phyloP scores from a whole-genome alignment of 768 basidiomycete species.

The Cyathus striatus region DNA sequence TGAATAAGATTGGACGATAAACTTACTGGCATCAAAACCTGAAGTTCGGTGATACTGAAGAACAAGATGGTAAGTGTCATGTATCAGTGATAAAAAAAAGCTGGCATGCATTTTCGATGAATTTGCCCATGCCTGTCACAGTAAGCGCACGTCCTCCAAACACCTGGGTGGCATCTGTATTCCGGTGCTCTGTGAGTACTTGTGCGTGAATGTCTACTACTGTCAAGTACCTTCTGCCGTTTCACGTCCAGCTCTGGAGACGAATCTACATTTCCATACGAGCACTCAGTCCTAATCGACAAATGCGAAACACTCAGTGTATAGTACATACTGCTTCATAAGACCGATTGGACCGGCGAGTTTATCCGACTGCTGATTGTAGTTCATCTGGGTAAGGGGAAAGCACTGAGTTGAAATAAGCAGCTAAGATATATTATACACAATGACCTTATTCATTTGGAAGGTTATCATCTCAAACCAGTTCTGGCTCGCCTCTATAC shows the following conservation, averaged over 20 bases:
- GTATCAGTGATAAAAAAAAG: neutral
- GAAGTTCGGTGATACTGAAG: slow-evolving; percentile 78
- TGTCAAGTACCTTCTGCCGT: slow-evolving; percentile 52
- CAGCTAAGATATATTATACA: slow-evolving; percentile 71
- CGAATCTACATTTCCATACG: slow-evolving; percentile 69
- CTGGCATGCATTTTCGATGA: slow-evolving; percentile 74
- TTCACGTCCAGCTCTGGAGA: slow-evolving; percentile 62
- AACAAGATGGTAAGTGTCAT: slow-evolving; percentile 3
- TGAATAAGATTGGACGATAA: slow-evolving; percentile 3
- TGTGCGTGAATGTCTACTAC: neutral
- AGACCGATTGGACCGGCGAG: slow-evolving; percentile 88
- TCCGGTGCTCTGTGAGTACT: too few species aligned
- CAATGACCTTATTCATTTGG: slow-evolving; percentile 85
- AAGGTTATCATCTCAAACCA: slow-evolving; percentile 89
- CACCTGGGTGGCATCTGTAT: slow-evolving; percentile 71
- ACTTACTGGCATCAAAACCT: slow-evolving; percentile 71
- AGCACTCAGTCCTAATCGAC: slow-evolving; percentile 3
- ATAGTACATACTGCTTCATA: slow-evolving; percentile 68
- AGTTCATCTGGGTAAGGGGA: slow-evolving; percentile 65
- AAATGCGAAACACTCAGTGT: neutral
- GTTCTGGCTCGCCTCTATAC: slow-evolving; percentile 78
- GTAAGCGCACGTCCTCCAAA: slow-evolving; percentile 91
- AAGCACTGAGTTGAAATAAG: slow-evolving; percentile 77
- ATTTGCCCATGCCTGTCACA: slow-evolving; percentile 79
- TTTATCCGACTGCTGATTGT: slow-evolving; percentile 77